phyloP scores from a whole-genome alignment of 2,329 filamentous ascomycete species.

The Cucurbitaria berberidis region DNA sequence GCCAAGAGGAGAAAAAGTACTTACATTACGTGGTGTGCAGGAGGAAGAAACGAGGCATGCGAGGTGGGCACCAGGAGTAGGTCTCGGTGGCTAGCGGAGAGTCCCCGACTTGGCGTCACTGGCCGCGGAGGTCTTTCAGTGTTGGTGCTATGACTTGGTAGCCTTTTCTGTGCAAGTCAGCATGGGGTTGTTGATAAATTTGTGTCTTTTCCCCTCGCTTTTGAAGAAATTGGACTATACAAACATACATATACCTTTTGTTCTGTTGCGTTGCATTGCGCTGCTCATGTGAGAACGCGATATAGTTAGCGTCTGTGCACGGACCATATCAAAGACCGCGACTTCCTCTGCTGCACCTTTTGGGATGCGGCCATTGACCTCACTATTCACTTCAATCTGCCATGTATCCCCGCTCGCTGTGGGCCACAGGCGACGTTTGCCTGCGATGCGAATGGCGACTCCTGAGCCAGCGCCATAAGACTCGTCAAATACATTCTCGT shows the following conservation, averaged over 20 bases:
- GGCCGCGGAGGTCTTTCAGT: neutral
- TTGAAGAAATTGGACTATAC: no score
- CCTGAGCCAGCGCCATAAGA: slow-evolving; percentile 3
- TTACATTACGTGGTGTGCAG: slow-evolving; percentile 26
- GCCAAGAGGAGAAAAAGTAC: slow-evolving; percentile 7
- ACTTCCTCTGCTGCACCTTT: slow-evolving; percentile 12
- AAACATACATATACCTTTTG: no score
- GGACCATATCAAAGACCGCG: slow-evolving; percentile 18
- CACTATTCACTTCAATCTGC: slow-evolving; percentile 6
- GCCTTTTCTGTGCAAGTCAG: no score
- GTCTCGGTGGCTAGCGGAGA: neutral
- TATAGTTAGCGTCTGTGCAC: slow-evolving; percentile 21
- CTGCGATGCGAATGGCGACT: slow-evolving; percentile 36
- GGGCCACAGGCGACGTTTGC: slow-evolving; percentile 24
- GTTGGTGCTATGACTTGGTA: no score
- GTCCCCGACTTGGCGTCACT: neutral
- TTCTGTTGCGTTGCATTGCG: neutral
- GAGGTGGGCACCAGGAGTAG: slow-evolving; percentile 1
- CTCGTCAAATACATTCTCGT: slow-evolving; percentile 3
- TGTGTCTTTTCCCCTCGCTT: no score
- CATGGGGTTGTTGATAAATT: no score
- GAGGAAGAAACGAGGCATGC: slow-evolving; percentile 11
- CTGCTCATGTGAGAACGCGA: slow-evolving; percentile 28
- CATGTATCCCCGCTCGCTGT: slow-evolving; percentile 26
- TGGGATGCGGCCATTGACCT: slow-evolving; percentile 17